Evolutionary conservation across 768 basidiomycete genomes (phyloP), one percentile per base, ranked within the genome.

Genomic region (Cystofilobasidium macerans): DNA sequence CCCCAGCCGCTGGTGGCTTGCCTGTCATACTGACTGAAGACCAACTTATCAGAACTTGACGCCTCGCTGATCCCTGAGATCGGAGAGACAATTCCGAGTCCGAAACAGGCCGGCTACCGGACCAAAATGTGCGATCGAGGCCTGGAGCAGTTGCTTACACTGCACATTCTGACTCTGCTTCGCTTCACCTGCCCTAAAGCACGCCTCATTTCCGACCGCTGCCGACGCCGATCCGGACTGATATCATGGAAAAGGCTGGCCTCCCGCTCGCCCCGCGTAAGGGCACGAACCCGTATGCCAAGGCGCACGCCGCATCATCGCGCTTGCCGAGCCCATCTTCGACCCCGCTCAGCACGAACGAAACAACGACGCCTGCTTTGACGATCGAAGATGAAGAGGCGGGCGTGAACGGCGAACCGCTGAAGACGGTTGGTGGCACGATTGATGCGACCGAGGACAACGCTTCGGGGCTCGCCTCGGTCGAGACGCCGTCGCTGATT

Each of bases 131-230:
- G 11, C 14, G 57, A 42, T 14, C 28, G 18, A 3, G 16, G 12
- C 42, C n/a, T n/a, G n/a, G n/a, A n/a, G n/a, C n/a, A n/a, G n/a
- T n/a, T n/a, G n/a, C n/a, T n/a, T n/a, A n/a, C n/a, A n/a, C n/a
- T n/a, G n/a, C n/a, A n/a, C n/a, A n/a, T n/a, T n/a, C n/a, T 30
- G 38, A n/a, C 33, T 11, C 28, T 54, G 7, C 14, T 26, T 1
- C 9, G 2, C 7, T 3, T 57, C 36, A 13, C 1, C 24, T 28
- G 51, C 13, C 6, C 16, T n/a, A 3, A 32, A 65, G 64, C 61
- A 97, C 95, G 0, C 95, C 95, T 0, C 95, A 99, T 74, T 98
- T 98, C 69, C 88, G 92, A 28, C 82, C 85, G 0, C 85, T 90
- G 0, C 81, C 83, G 1, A 83, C 80, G 18, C 32, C 61, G 36